Conservation (phyloP, 331 rosid species). For the Spiraea crenata region DNA sequence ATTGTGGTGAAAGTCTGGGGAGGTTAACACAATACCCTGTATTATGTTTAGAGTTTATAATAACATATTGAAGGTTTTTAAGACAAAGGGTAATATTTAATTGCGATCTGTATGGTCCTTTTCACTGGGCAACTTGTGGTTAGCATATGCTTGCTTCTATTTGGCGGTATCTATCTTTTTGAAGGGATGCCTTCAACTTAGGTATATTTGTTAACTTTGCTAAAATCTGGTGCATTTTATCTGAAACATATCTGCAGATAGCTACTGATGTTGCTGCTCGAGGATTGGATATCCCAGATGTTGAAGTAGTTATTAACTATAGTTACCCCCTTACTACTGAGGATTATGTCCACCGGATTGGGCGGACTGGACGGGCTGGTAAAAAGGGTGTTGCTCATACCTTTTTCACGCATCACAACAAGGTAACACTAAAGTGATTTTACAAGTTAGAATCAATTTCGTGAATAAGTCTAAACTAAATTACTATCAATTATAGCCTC, state of each 20-base stretch:
- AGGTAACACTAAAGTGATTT: slow-evolving; percentile 42
- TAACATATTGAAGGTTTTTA: background rate
- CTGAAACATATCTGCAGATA: slow-evolving; percentile 43
- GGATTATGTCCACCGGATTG: slow-evolving; percentile 98
- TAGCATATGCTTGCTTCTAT: background rate
- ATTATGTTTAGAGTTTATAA: background rate
- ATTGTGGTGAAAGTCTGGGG: background rate
- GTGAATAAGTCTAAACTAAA: background rate
- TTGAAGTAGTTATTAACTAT: slow-evolving; percentile 90
- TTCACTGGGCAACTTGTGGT: background rate
- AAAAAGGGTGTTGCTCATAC: slow-evolving; percentile 97
- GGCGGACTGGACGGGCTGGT: slow-evolving; percentile 97
- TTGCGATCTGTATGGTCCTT: background rate
- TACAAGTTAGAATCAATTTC: background rate
- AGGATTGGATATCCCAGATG: slow-evolving; percentile 96
- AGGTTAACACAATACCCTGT: background rate
- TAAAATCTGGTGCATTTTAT: background rate
- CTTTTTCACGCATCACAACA: slow-evolving; percentile 79
- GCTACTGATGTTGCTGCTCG: slow-evolving; percentile 99
- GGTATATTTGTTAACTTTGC: background rate
- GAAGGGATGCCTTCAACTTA: background rate
- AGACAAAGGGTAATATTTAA: background rate
- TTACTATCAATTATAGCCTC: background rate
- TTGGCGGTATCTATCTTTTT: background rate
- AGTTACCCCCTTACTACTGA: slow-evolving; percentile 96